Evolutionary conservation across 192 early-diverging fungal genomes (phyloP), one percentile per base, ranked within the genome.

Genomic region (Coemansia asiatica): DNA sequence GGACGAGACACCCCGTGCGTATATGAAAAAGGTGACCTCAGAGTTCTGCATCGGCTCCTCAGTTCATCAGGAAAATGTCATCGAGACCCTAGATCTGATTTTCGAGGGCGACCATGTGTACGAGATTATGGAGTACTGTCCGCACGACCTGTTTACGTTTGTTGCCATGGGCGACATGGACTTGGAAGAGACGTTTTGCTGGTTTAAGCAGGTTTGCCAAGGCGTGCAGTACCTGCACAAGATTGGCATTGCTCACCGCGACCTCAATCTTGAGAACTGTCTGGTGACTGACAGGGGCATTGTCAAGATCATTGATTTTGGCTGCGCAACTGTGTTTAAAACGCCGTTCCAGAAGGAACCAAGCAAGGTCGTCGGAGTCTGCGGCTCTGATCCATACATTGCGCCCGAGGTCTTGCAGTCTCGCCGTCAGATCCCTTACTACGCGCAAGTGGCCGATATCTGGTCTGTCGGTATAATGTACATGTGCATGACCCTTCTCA

Each of bases 271-370:
- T 19, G 90, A 91, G 69, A 98, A 98, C 84, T 84, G 92, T 48
- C 74, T 96, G 27, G 71, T 98, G 69, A 90, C 90, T 67, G 84
- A 79, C 27, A 60, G 66, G 2, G 90, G 91, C 13, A 85, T 89
- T 48, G 73, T 98, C 71, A 98, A 98, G 76, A 91, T 98, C 60
- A 96, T 94, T 29, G 96, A 98, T 64, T 98, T 98, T 84, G 96
- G 96, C 29, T 94, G 94, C 50, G 90, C 90, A 0, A 87, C 86
- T 46, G 95, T 98, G 19, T 98, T 90, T 70, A 87, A 90, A 59
- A 87, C 87, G 29, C 94, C 93, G 8, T 96, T 92, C 80, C 87
- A 90, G 58, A 83, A 74, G 48, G 75, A 81, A 62, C 64, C 79
- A 25, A 81, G 83, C 60, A 85, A 88, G 64, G 86, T 85, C 0